Base-by-base conservation (phyloP, 2,329 filamentous ascomycete genomes). In the Westerdykella ornata region DNA sequence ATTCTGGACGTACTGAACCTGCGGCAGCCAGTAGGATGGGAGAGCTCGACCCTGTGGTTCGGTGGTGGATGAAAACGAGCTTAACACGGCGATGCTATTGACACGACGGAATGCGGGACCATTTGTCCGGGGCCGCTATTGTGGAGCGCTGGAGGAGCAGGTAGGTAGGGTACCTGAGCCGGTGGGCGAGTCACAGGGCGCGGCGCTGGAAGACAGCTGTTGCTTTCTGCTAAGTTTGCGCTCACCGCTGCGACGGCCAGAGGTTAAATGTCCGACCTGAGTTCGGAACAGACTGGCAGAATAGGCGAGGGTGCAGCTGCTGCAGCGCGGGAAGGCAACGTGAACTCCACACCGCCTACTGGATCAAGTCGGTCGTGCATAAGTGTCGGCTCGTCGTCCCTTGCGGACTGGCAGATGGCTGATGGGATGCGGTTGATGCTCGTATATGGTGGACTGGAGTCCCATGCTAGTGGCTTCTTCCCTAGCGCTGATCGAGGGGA, bases 401-500 rank as follows among this genome's bases (percentile, higher is more conserved):
- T 39, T 2, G 18, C 3, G 11, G 32, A 26, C 31, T 9, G 33
- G 40, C 17, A 17, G 13, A 14, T 7, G 30, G n/a, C 14, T 33
- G 34, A 20, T 8, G 7, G 22, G 14, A 36, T 35, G 17, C 34
- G 35, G 17, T 16, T 26, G 22, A 12, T 20, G 18, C 16, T 39
- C 17, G 29, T 26, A 32, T 17, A 20, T 12, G 29, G 13, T 4
- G 13, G 35, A 9, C 28, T 42, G 2, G n/a, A 32, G 14, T 20
- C n/a, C 34, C 14, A 33, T 33, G 9, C 14, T 22, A 36, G 34
- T n/a, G 34, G 34, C 16, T 20, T n/a, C 16, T 33, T 32, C 12
- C 30, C 46, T 52, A 56, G 51, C 46, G 58, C 49, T 55, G 52
- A 52, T 54, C 51, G 49, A 43, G 46, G 52, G 47, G 44, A 45